Evolutionary conservation across 2,329 filamentous ascomycete genomes (phyloP), one percentile per base, ranked within the genome.

Genomic region (Exophiala bonariae): DNA sequence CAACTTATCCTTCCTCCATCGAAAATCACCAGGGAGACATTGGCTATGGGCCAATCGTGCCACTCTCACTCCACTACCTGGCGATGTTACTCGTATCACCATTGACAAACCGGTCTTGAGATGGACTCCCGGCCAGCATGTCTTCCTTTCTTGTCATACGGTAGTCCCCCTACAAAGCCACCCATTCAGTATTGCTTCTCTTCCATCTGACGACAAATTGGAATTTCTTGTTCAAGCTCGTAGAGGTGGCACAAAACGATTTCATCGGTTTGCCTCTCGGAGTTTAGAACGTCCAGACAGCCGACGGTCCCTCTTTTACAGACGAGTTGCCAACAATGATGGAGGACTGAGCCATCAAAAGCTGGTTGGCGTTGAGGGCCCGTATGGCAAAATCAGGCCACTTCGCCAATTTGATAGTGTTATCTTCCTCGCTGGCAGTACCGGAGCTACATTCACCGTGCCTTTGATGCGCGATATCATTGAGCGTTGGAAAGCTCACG

Each of bases 51-150:
- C 66, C 3, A 73, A 73, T 55, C 64, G 62, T 23, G 73, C 74
- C 1, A 67, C 63, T 3, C 70, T 78, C 47, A 68, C 72, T 2
- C 66, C 79, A 13, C 64, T 85, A 2, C 68, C 79, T 1, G 75
- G 77, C 36, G 69, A 77, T 38, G 73, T 79, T 20, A 83, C 80
- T 3, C 73, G 75, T 7, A 70, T 86, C 50, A 78, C 75, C 1
- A 75, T 85, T 35, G 59, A 67, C 2, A 72, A 79, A 17, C 78
- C 78, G 1, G 73, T 76, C 2, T 72, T 84, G 41, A 66, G 60
- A 14, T 86, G 82, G 83, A 71, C 63, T 20, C 73, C 82, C 3
- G 83, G 82, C 1, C 82, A 86, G 51, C 82, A 86, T 59, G 72
- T 80, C 0, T 83, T 83, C 55, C 65, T 86, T 2, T 77, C 78